phyloP scores from a whole-genome alignment of 192 early-diverging fungal species.

The Gaertneriomyces sp. region DNA sequence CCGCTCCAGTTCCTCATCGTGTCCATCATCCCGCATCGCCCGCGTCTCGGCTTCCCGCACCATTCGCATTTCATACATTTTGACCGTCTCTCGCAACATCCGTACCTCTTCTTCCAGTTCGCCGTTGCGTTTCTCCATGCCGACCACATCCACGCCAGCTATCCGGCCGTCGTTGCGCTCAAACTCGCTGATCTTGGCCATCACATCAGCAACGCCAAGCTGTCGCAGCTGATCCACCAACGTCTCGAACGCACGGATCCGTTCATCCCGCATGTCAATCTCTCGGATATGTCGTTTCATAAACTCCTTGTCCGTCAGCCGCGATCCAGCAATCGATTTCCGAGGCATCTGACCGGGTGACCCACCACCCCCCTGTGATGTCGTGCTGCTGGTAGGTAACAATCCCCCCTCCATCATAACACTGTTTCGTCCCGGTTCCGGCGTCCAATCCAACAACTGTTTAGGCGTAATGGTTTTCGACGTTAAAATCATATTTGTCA shows the following conservation, averaged over 20 bases:
- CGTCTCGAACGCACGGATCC: slow-evolving; percentile 42
- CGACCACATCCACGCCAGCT: slow-evolving; percentile 15
- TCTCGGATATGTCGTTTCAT: slow-evolving; percentile 44
- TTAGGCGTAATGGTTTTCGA: slow-evolving; percentile 56
- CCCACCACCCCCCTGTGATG: neutral
- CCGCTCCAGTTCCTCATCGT: slow-evolving; percentile 4
- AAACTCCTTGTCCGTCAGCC: slow-evolving; percentile 35
- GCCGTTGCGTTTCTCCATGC: slow-evolving; percentile 49
- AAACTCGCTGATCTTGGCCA: slow-evolving; percentile 29
- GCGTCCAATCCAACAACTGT: slow-evolving; percentile 46
- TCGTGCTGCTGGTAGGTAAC: slow-evolving; percentile 21
- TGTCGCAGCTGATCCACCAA: slow-evolving; percentile 35
- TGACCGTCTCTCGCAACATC: neutral
- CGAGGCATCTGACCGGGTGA: slow-evolving; percentile 20
- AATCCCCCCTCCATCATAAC: slow-evolving; percentile 45
- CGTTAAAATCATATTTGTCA: slow-evolving; percentile 79
- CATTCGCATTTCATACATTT: slow-evolving; percentile 11
- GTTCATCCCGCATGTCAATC: slow-evolving; percentile 42
- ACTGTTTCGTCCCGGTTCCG: slow-evolving; percentile 28
- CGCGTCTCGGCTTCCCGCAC: slow-evolving; percentile 16
- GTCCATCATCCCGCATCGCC: slow-evolving; percentile 13
- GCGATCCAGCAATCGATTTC: neutral
- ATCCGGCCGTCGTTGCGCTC: slow-evolving; percentile 26
- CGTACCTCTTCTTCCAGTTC: slow-evolving; percentile 26
- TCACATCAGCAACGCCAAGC: slow-evolving; percentile 26